Conservation (phyloP, 495 filamentous ascomycete species). For the Viridothelium virens region DNA sequence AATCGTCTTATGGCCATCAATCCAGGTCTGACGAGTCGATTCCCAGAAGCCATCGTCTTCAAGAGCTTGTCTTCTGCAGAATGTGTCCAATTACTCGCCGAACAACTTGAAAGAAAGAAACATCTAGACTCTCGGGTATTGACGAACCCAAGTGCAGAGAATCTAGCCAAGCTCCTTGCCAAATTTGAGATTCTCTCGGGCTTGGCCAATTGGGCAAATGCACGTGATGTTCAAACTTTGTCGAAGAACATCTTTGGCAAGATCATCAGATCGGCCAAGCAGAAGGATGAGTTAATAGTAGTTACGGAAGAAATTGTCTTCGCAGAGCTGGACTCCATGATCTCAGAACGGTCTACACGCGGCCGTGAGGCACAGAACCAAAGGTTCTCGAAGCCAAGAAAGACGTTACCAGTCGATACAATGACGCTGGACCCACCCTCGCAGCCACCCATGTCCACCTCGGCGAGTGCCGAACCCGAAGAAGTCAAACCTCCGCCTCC, state of each 20-base stretch:
- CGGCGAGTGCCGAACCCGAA: neutral
- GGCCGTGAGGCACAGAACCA: neutral
- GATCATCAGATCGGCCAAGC: conserved; percentile 30
- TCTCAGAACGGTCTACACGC: conserved; percentile 26
- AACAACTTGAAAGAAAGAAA: conserved; percentile 20
- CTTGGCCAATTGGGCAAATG: conserved; percentile 59
- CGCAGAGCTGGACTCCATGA: conserved; percentile 24
- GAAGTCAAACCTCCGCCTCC: neutral
- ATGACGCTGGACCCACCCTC: neutral
- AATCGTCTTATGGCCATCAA: conserved; percentile 59
- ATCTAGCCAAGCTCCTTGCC: conserved; percentile 27
- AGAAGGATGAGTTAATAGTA: conserved; percentile 8
- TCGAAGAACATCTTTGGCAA: conserved; percentile 46
- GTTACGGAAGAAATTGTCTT: conserved; percentile 15
- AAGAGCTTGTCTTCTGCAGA: conserved; percentile 35
- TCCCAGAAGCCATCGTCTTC: conserved; percentile 53
- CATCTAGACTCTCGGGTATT: conserved; percentile 21
- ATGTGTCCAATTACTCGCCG: conserved; percentile 39
- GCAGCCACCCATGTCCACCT: neutral
- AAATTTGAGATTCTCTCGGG: conserved; percentile 40
- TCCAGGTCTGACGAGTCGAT: conserved; percentile 51
- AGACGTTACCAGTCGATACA: neutral
- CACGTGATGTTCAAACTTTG: conserved; percentile 54
- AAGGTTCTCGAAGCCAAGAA: neutral
- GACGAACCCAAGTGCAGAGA: conserved; percentile 19